phyloP scores from a whole-genome alignment of 495 filamentous ascomycete species.

The Aspergillus avenaceus region DNA sequence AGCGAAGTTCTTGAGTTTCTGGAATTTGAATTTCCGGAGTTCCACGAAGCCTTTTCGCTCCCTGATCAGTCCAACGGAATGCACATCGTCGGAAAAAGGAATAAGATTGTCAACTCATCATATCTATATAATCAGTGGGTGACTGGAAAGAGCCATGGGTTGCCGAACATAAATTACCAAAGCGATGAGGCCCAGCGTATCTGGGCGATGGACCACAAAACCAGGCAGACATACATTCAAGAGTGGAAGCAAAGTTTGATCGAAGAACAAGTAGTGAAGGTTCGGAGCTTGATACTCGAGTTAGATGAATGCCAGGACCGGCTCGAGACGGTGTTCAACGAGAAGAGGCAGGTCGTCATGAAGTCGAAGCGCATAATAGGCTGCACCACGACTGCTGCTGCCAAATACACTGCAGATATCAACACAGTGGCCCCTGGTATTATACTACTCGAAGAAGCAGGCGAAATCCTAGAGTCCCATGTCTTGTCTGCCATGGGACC shows the following conservation, averaged over 20 bases:
- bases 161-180: constrained; percentile 7
- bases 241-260: constrained; percentile 50
- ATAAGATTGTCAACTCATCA: constrained; percentile 39
- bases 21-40: constrained; percentile 57
- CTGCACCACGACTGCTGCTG: constrained; percentile 73
- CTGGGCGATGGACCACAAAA: constrained; percentile 48
- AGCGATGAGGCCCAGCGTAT: constrained; percentile 24
- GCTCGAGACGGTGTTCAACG: constrained; percentile 35
- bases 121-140: constrained; percentile 60
- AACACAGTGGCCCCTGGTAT: constrained; percentile 24
- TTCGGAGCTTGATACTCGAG: constrained; percentile 31
- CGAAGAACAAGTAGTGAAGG: constrained; percentile 39
- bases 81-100: constrained; percentile 38
- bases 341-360: constrained; percentile 45
- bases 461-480: constrained; percentile 73
- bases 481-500: constrained; percentile 59
- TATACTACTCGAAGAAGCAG: constrained; percentile 69
- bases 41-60: constrained; percentile 52
- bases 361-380: constrained; percentile 60
- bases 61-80: constrained; percentile 43
- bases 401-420: constrained; percentile 56
- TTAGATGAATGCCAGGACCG: constrained; percentile 41
- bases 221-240: constrained; percentile 28
- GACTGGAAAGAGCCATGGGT: constrained; percentile 42
- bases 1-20: constrained; percentile 54